Conservation (phyloP, 768 basidiomycete genomes). For the Butyriboletus loyo region DNA sequence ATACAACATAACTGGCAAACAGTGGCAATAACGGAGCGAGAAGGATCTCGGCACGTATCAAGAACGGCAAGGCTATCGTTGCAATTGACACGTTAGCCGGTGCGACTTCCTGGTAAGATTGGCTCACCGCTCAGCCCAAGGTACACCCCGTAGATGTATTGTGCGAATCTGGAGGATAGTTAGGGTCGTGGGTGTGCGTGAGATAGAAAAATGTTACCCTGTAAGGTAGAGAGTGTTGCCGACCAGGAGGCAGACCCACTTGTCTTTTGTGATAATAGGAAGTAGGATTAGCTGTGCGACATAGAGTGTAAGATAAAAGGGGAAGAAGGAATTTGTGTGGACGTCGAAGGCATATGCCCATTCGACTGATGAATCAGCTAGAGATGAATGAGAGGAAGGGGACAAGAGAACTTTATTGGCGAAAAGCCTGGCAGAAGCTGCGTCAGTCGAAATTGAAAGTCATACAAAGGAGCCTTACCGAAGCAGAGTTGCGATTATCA, state of each 20-base stretch:
- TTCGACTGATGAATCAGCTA: conserved; percentile 72
- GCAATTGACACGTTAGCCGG: conserved; percentile 7
- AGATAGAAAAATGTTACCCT: conserved; percentile 51
- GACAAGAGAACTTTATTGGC: conserved; percentile 70
- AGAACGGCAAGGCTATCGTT: conserved; percentile 81
- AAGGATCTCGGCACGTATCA: conserved; percentile 84
- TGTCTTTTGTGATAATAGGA: conserved; percentile 75
- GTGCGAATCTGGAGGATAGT: conserved; percentile 58
- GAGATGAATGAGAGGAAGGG: conserved; percentile 68
- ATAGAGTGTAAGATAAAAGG: conserved; percentile 86
- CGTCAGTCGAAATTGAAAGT: conserved; percentile 12
- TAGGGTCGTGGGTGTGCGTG: conserved; percentile 1
- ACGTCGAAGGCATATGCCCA: conserved; percentile 97
- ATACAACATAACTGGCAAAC: conserved; percentile 81
- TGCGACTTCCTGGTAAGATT: background rate
- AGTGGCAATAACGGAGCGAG: conserved; percentile 88
- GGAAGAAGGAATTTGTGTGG: conserved; percentile 96
- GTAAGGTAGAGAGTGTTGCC: conserved; percentile 80
- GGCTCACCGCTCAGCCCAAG: conserved; percentile 74
- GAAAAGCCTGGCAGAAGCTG: conserved; percentile 46
- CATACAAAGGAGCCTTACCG: conserved; percentile 46
- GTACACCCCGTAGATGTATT: conserved; percentile 91
- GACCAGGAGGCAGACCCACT: conserved; percentile 92
- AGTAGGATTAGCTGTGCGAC: conserved; percentile 84
- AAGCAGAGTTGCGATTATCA: conserved; percentile 69